Evolutionary conservation across 345 rosid genomes (phyloP).

Genomic region (Reutealis trisperma): DNA sequence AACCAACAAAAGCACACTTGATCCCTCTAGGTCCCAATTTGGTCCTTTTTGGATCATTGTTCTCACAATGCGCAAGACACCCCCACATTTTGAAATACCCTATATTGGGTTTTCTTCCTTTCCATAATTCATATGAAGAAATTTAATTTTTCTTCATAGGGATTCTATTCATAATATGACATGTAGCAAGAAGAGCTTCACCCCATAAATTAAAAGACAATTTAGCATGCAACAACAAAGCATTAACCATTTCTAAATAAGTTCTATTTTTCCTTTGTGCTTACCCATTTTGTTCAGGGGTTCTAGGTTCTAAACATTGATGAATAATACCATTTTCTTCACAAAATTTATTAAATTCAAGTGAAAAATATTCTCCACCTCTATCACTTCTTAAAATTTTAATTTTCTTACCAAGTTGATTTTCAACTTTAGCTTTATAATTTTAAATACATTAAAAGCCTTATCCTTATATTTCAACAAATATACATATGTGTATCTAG

Average conservation of each 20-base stretch:
- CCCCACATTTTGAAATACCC: constrained; percentile 17
- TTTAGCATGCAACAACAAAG: not conserved
- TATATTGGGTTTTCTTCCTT: constrained; percentile 3
- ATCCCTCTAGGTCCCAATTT: too few species aligned
- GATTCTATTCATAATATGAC: constrained; percentile 6
- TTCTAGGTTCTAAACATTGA: not conserved
- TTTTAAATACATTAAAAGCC: too few species aligned
- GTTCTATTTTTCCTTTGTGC: constrained; percentile 9
- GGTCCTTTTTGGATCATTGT: too few species aligned
- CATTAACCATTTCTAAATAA: constrained; percentile 6
- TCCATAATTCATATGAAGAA: constrained; percentile 18
- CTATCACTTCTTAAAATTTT: too few species aligned
- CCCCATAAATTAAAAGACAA: constrained; percentile 10
- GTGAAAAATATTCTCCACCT: too few species aligned
- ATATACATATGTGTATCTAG: too few species aligned
- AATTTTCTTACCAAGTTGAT: too few species aligned
- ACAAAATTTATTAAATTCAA: not conserved
- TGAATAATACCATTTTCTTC: constrained; percentile 11
- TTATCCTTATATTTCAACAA: too few species aligned
- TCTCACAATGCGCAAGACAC: constrained; percentile 8
- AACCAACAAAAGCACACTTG: too few species aligned
- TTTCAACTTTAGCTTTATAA: too few species aligned
- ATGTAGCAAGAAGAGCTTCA: not conserved
- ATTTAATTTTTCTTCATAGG: not conserved
- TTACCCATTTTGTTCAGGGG: constrained; percentile 3